phyloP scores from a whole-genome alignment of 441 rosid species.

The Populus tomentosa region DNA sequence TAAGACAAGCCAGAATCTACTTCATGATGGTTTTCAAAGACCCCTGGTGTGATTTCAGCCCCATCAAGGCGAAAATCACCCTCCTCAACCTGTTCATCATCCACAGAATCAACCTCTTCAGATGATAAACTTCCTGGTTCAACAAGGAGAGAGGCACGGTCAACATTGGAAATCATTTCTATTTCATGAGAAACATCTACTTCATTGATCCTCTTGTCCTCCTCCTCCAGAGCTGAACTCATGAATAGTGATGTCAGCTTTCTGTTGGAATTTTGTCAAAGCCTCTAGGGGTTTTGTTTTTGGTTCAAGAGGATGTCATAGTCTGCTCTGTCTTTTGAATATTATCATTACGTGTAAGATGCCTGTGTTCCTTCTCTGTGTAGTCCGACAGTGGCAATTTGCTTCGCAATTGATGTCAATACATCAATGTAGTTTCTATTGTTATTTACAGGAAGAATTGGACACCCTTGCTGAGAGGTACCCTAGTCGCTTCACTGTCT shows the following conservation, averaged over 20 bases:
- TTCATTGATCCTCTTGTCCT: slow-evolving; percentile 47
- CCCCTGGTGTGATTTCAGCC: slow-evolving; percentile 51
- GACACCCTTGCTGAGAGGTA: slow-evolving; percentile 61
- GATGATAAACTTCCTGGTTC: slow-evolving; percentile 53
- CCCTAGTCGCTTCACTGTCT: slow-evolving; percentile 66
- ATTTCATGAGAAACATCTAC: slow-evolving; percentile 45
- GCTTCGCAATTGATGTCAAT: background rate
- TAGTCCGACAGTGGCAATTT: no score
- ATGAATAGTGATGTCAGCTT: no score
- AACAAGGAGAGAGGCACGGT: slow-evolving; percentile 43
- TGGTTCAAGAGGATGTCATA: no score
- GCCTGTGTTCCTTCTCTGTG: no score
- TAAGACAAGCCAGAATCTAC: slow-evolving; percentile 31
- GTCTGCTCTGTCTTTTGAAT: no score
- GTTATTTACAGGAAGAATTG: slow-evolving; percentile 61
- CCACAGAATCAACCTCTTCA: slow-evolving; percentile 38
- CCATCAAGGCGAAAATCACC: slow-evolving; percentile 38
- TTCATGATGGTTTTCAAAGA: slow-evolving; percentile 45
- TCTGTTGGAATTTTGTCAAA: no score
- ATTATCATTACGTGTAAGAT: no score
- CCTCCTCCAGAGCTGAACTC: slow-evolving; percentile 58
- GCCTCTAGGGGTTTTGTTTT: no score
- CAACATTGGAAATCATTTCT: slow-evolving; percentile 34
- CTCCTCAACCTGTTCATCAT: slow-evolving; percentile 38
- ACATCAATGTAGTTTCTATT: background rate